Base-by-base conservation (phyloP, 2,329 filamentous ascomycete genomes). In the Penicillium sp. region DNA sequence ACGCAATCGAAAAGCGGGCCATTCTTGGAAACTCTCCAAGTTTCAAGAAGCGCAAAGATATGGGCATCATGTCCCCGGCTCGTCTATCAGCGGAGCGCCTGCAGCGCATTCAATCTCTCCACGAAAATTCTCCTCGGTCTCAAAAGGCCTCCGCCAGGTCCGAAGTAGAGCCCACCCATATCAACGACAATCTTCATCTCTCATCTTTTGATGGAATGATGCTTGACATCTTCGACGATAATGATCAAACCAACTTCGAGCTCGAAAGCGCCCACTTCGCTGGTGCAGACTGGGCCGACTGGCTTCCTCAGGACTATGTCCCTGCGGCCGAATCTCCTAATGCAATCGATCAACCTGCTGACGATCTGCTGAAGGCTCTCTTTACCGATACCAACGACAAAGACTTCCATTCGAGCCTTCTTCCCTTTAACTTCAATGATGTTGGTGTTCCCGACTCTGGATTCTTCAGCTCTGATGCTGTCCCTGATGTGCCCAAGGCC, bases 191-290 rank as follows among this genome's bases (percentile, higher is more conserved):
- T 18, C 66, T 73, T 31, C 58, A 5, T 8, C 66, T 10, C 5
- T 13, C 34, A 36, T 60, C 62, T 6, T 65, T 75, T 39, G 69
- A 75, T 51, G 68, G 66, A 24, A 70, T 74, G 60, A 65, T 75
- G 10, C 64, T 73, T 39, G 69, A 74, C 51, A 75, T 76, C 24
- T 73, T 76, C 38, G 70, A 74, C 18, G 63, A 71, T n/a, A 61
- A 57, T 49, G 38, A 56, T 57, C 27, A 70, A 14, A 52, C 64
- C 9, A 65, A 72, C 38, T 67, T 71, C 38, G 36, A 46, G 18
- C 59, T 75, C 18, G 66, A 64, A 24, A 60, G 63, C 13, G 52
- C 59, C 14, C 68, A 70, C 44, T 59, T 56, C 43, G 54, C 54
- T 11, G 60, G 58, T 47, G 62, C 62, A 31, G 65, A 66, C 58